Evolutionary conservation across 1,139 yeast species (phyloP).

Genomic region (Saccharomyces hybrid): DNA sequence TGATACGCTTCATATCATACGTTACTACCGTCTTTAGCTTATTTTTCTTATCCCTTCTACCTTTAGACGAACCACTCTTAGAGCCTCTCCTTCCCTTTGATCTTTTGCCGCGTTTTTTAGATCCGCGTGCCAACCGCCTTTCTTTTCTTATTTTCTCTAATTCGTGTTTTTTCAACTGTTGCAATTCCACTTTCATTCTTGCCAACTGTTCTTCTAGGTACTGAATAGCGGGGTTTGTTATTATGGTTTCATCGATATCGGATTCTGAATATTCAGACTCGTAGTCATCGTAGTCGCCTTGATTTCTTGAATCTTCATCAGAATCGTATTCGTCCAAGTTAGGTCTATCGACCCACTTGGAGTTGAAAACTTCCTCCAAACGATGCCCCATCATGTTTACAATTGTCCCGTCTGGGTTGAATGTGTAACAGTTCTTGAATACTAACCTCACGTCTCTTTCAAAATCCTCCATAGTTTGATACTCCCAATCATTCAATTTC

Average conservation of each 20-base stretch:
- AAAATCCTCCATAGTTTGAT: slow-evolving; percentile 82
- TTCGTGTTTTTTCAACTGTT: slow-evolving; percentile 70
- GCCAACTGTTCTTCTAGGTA: slow-evolving; percentile 79
- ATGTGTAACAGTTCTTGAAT: slow-evolving; percentile 79
- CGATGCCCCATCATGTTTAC: slow-evolving; percentile 94
- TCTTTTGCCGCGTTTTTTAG: slow-evolving; percentile 19
- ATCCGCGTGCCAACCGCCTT: slow-evolving; percentile 32
- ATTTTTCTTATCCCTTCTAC: slow-evolving; percentile 25
- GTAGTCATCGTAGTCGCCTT: slow-evolving; percentile 30
- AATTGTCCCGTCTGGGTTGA: slow-evolving; percentile 93
- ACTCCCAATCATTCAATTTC: slow-evolving; percentile 76
- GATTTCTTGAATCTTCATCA: slow-evolving; percentile 16
- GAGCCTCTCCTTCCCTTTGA: slow-evolving; percentile 12
- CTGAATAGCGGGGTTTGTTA: slow-evolving; percentile 82
- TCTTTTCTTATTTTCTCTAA: slow-evolving; percentile 47
- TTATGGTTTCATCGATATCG: slow-evolving; percentile 61
- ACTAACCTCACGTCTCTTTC: slow-evolving; percentile 76
- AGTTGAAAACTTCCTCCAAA: slow-evolving; percentile 75
- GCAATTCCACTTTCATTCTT: slow-evolving; percentile 79
- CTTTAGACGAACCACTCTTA: slow-evolving; percentile 8
- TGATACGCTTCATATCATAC: slow-evolving; percentile 93
- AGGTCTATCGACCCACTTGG: slow-evolving; percentile 89
- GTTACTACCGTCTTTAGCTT: slow-evolving; percentile 49
- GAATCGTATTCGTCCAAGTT: slow-evolving; percentile 33
- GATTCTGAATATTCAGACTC: slow-evolving; percentile 45